These are phyloP conservation scores for Penicillium sp. DNA, from an alignment of 2,329 filamentous ascomycete genomes.

Conservation along the genomic window DNA sequence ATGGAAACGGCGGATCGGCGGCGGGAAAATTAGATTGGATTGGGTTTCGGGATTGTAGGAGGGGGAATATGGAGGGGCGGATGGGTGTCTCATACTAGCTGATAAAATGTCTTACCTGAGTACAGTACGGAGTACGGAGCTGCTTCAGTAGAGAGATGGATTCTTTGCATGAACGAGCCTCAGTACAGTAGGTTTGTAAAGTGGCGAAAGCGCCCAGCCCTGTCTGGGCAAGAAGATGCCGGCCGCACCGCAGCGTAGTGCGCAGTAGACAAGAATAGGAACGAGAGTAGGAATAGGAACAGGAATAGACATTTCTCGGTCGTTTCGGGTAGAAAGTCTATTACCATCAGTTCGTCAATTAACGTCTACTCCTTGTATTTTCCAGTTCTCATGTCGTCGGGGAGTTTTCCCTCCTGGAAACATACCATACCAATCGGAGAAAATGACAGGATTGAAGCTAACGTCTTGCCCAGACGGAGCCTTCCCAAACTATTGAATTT, in stretches of 20 bases:
- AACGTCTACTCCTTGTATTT: no score
- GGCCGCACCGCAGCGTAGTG: background rate
- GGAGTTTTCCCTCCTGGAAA: background rate
- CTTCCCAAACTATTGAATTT: constrained; percentile 26
- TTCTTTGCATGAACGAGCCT: background rate
- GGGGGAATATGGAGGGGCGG: background rate
- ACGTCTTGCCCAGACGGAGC: constrained; percentile 10
- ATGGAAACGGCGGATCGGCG: constrained; percentile 19
- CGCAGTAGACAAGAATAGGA: background rate
- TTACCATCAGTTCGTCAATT: background rate
- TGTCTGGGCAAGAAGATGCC: background rate
- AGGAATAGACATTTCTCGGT: constrained; percentile 2
- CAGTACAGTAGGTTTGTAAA: background rate
- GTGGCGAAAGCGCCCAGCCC: background rate
- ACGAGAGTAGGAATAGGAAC: constrained; percentile 3
- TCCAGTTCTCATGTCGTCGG: background rate
- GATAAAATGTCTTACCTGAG: background rate
- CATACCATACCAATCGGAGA: background rate
- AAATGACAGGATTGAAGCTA: constrained; percentile 2
- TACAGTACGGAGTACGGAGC: background rate
- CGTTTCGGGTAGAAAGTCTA: background rate
- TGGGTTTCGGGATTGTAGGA: background rate
- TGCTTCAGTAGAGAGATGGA: background rate
- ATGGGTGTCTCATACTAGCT: background rate
- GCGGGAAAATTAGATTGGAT: constrained; percentile 7